Percentiles rank a stretch among this genome's conserved stretches.
Conservation (phyloP, 1,139 yeast genomes). For the Hyphopichia burtonii region DNA sequence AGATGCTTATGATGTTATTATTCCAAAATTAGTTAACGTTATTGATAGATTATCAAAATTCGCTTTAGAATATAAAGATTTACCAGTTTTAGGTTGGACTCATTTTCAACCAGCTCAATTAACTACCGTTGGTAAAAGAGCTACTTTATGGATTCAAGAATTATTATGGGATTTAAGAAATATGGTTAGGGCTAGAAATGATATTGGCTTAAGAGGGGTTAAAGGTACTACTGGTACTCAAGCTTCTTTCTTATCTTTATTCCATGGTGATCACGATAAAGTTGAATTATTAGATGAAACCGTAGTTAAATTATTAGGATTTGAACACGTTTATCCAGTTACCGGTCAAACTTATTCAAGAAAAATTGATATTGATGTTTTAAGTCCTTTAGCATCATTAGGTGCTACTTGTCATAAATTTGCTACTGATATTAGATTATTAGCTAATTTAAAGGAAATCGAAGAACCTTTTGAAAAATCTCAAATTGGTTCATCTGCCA, state of each 20-base stretch:
- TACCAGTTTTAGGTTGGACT: slow-evolving; percentile 98
- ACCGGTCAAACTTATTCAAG: slow-evolving; percentile 99
- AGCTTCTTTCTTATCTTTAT: slow-evolving; percentile 89
- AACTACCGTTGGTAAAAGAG: slow-evolving; percentile 98
- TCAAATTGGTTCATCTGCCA: slow-evolving; percentile 96
- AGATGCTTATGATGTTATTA: slow-evolving; percentile 89
- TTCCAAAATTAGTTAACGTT: slow-evolving; percentile 94
- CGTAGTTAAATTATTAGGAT: slow-evolving; percentile 90
- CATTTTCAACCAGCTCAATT: slow-evolving; percentile 99
- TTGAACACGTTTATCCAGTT: slow-evolving; percentile 92
- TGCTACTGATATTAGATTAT: slow-evolving; percentile 93
- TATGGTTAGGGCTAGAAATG: slow-evolving; percentile 93
- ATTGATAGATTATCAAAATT: slow-evolving; percentile 86
- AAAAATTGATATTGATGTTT: slow-evolving; percentile 92
- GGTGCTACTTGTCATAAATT: slow-evolving; percentile 98
- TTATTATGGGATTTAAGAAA: slow-evolving; percentile 97
- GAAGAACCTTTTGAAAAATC: slow-evolving; percentile 98
- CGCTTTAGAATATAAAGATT: slow-evolving; percentile 88
- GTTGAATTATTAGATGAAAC: slow-evolving; percentile 89
- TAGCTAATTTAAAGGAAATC: slow-evolving; percentile 94
- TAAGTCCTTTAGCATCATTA: slow-evolving; percentile 89
- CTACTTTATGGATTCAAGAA: slow-evolving; percentile 97
- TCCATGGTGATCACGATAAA: slow-evolving; percentile 96
- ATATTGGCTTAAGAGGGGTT: slow-evolving; percentile 95
- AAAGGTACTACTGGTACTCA: slow-evolving; percentile 99